Conservation (phyloP, 2,329 filamentous ascomycete species). For the Colletotrichum tropicale region DNA sequence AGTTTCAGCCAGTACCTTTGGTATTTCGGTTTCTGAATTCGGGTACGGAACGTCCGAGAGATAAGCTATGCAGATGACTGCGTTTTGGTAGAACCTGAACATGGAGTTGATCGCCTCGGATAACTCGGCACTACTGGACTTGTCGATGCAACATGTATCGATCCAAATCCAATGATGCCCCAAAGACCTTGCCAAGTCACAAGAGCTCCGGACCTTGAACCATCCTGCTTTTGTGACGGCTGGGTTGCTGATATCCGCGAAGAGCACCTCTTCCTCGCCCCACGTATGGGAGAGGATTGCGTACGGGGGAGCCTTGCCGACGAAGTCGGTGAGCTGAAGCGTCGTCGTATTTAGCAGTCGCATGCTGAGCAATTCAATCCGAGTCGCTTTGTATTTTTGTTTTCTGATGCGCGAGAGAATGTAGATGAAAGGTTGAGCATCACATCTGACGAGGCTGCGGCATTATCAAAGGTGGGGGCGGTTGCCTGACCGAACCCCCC, state of each 20-base stretch:
- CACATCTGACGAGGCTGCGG: too few species aligned
- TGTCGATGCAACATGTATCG: slow-evolving; percentile 29
- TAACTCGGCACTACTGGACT: slow-evolving; percentile 23
- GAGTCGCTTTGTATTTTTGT: too few species aligned
- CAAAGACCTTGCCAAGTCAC: fast-evolving
- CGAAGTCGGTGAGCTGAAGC: neutral
- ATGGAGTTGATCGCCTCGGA: slow-evolving; percentile 27
- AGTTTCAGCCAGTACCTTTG: fast-evolving
- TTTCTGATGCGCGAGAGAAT: too few species aligned
- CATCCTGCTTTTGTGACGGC: neutral
- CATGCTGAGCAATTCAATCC: neutral
- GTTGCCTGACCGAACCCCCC: too few species aligned
- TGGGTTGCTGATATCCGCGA: slow-evolving; percentile 21
- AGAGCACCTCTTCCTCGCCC: slow-evolving; percentile 25
- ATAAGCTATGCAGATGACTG: slow-evolving; percentile 22
- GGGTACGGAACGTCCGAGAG: slow-evolving; percentile 16
- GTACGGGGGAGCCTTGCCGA: slow-evolving; percentile 6
- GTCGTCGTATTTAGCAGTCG: neutral
- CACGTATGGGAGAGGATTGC: slow-evolving; percentile 33
- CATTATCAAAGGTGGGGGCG: too few species aligned
- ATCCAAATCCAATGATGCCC: slow-evolving; percentile 21
- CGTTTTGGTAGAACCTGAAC: slow-evolving; percentile 21
- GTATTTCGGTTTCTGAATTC: neutral
- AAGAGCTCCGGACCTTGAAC: slow-evolving; percentile 4
- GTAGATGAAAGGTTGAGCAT: too few species aligned